Conservation (phyloP, 805 yeast species). For the Candida morakotiae region DNA sequence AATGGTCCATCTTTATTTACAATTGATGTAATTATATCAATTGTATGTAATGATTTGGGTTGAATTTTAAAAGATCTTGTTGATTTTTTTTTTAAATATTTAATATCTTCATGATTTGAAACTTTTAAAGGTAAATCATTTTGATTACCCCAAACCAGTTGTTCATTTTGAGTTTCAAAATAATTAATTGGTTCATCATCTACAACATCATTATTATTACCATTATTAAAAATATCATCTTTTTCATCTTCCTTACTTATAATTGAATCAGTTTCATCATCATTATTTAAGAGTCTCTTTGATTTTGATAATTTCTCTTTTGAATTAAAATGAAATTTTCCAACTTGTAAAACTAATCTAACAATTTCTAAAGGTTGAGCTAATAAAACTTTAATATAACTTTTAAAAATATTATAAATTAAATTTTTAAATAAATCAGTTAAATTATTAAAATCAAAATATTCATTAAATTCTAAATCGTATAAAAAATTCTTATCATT, state of each 20-base stretch:
- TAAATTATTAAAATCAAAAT: constrained; percentile 56
- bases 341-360: constrained; percentile 75
- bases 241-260: constrained; percentile 2
- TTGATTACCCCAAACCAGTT: constrained; percentile 9
- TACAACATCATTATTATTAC: constrained; percentile 10
- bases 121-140: background rate
- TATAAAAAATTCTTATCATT: constrained; percentile 41
- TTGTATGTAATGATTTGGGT: constrained; percentile 59
- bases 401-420: constrained; percentile 56
- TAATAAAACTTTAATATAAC: constrained; percentile 63
- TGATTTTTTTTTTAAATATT: constrained; percentile 4
- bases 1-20: constrained; percentile 68
- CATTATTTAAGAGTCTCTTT: constrained; percentile 13
- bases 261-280: constrained; percentile 4
- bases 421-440: constrained; percentile 55
- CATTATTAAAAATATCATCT: background rate
- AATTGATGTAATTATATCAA: constrained; percentile 60
- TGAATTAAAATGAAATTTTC: constrained; percentile 45
- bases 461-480: constrained; percentile 64
- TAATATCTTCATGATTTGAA: no score
- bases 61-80: constrained; percentile 30
- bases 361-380: constrained; percentile 90
- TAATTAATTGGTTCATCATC: constrained; percentile 31
- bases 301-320: constrained; percentile 6
- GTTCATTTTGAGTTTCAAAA: constrained; percentile 21